Evolutionary conservation across 2,329 filamentous ascomycete genomes (phyloP).

Genomic region (Cordyceps cateniannulata): DNA sequence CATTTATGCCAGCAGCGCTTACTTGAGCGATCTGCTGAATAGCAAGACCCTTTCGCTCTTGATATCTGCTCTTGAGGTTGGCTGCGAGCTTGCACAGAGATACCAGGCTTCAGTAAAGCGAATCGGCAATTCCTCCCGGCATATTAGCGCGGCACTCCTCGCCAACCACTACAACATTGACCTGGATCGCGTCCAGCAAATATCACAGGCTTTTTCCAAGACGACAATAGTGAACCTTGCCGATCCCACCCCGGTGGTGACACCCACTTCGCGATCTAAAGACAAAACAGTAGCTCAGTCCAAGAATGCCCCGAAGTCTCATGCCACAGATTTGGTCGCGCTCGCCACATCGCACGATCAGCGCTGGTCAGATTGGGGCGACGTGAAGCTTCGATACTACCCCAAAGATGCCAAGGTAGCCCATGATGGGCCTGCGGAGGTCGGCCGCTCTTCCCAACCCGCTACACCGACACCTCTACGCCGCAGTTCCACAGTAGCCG

Average conservation of each 20-base stretch:
- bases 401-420: constrained; percentile 30
- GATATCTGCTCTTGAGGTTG: constrained; percentile 70
- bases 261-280: constrained; percentile 54
- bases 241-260: constrained; percentile 47
- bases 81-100: constrained; percentile 80
- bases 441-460: constrained; percentile 42
- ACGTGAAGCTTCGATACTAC: constrained; percentile 78
- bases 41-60: constrained; percentile 77
- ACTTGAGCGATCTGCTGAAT: constrained; percentile 83
- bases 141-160: constrained; percentile 66
- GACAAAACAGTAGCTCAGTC: constrained; percentile 50
- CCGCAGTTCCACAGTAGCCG: constrained; percentile 53
- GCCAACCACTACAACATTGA: constrained; percentile 79
- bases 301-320: constrained; percentile 49
- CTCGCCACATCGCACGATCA: constrained; percentile 56
- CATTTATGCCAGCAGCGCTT: constrained; percentile 88
- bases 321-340: constrained; percentile 78
- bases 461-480: constrained; percentile 70
- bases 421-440: constrained; percentile 19
- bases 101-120: constrained; percentile 87
- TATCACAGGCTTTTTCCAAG: constrained; percentile 78
- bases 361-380: constrained; percentile 72
- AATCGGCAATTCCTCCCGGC: constrained; percentile 54
- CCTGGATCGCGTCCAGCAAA: constrained; percentile 73
- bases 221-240: constrained; percentile 49